Evolutionary conservation across 352 stramenopile genomes (phyloP), one percentile per base, ranked within the genome.

Genomic region (Phytophthora syringae): DNA sequence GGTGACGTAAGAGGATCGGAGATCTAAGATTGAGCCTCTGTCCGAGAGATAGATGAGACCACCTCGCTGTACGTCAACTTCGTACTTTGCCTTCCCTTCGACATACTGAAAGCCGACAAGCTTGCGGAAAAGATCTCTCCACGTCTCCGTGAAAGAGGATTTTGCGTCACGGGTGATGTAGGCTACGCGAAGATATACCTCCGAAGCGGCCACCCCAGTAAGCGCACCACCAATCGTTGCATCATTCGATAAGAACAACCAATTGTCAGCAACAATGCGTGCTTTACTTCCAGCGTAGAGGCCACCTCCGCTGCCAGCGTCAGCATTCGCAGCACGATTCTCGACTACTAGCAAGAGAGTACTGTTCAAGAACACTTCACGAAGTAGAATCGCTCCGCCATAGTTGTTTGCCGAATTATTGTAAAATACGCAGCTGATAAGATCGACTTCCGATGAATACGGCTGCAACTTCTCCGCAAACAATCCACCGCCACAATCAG

Each of bases 11-110:
- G 68, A 77, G 5, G 30, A 62, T 2, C 59, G 25, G 11, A 80
- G 34, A 1, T 71, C 34, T 7, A 82, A 43, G 2, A 48, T 22
- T 2, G 58, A 76, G 16, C 56, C 39, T 53, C 55, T 43, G 18
- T 58, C 72, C 1, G 45, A 65, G 7, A 85, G 16, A 42, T 79
- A 86, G 6, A 87, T 25, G 16, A 84, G 66, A 5, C 66, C 73
- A 2, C 82, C 82, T 9, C 64, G 54, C 5, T 58, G 67, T 0
- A 54, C 57, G 15, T n/a, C 12, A 7, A 60, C 28, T 3, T 55
- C 49, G 15, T 55, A n/a, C 18, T 67, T 59, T 2, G 60, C 70
- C 2, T 28, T 18, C 3, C 53, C 44, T 36, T 37, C 11, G 20
- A 34, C 32, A n/a, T 84, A 80, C 4, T 43, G 44, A 7, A 43